Conservation (phyloP, 2,329 filamentous ascomycete species). For the Colletotrichum noveboracense region DNA sequence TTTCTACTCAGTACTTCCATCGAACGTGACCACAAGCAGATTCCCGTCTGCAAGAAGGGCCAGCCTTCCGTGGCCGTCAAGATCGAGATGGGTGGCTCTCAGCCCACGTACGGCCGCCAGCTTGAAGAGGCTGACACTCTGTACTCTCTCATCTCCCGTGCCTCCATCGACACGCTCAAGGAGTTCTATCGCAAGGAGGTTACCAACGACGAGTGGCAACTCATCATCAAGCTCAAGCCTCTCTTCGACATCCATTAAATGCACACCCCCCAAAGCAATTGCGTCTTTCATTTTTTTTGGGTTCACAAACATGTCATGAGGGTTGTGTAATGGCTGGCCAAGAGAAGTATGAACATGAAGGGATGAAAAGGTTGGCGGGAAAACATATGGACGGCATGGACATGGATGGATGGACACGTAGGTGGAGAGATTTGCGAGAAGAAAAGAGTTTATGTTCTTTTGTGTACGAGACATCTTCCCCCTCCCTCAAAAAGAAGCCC, state of each 20-base stretch:
- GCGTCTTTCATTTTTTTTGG: background rate
- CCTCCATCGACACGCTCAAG: constrained; percentile 93
- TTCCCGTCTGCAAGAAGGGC: constrained; percentile 90
- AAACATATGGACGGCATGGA: background rate
- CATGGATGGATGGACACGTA: background rate
- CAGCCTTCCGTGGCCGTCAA: constrained; percentile 98
- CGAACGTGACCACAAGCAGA: constrained; percentile 96
- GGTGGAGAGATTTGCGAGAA: background rate
- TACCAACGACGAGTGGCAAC: constrained; percentile 88
- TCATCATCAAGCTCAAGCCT: constrained; percentile 95
- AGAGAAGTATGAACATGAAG: background rate
- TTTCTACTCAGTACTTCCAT: constrained; percentile 76
- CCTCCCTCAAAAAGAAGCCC: background rate
- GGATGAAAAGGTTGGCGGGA: background rate
- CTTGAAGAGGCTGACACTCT: constrained; percentile 89
- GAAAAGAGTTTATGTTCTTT: background rate
- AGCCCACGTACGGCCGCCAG: constrained; percentile 93
- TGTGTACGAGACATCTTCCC: background rate
- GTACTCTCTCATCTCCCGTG: constrained; percentile 86
- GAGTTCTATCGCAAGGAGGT: constrained; percentile 92
- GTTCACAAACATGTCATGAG: background rate
- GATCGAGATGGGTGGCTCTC: constrained; percentile 90
- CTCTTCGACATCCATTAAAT: constrained; percentile 83
- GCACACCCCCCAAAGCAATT: background rate
- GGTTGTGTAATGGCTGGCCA: background rate